These are phyloP conservation scores for Sesbania bispinosa DNA, from an alignment of 306 rosid species.

Conservation along the genomic window DNA sequence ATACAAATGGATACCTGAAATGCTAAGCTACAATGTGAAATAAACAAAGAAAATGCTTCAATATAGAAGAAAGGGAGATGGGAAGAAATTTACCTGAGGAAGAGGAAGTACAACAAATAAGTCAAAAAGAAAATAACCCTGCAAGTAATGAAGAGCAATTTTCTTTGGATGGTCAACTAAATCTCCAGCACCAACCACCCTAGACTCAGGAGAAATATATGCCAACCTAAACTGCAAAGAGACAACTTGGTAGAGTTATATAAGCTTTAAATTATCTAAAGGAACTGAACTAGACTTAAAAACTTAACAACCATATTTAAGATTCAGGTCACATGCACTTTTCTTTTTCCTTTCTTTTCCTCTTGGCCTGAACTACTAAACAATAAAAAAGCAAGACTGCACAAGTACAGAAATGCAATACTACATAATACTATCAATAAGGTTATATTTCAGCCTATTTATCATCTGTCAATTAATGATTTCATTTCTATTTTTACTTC, in stretches of 20 bases:
- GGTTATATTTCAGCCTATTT: not conserved
- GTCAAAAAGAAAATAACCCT: slow-evolving; percentile 49
- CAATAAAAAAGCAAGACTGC: not conserved
- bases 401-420: not conserved
- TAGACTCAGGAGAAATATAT: slow-evolving; percentile 66
- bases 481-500: not conserved
- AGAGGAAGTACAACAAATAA: slow-evolving; percentile 55
- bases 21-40: not conserved
- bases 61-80: not conserved
- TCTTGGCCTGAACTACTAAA: not conserved
- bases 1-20: too few species aligned
- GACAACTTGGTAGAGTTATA: not conserved
- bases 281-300: not conserved
- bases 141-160: slow-evolving; percentile 54
- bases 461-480: not conserved
- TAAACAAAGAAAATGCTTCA: not conserved
- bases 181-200: slow-evolving; percentile 74
- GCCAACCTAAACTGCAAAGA: slow-evolving; percentile 71
- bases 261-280: not conserved
- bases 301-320: not conserved
- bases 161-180: slow-evolving; percentile 65
- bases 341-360: not conserved
- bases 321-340: not conserved
- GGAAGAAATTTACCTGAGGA: slow-evolving; percentile 53
- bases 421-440: not conserved